Percentiles rank a stretch among this genome's conserved stretches.
phyloP scores from a whole-genome alignment of 192 early-diverging fungal genomes.

The Lobosporangium transversale region DNA sequence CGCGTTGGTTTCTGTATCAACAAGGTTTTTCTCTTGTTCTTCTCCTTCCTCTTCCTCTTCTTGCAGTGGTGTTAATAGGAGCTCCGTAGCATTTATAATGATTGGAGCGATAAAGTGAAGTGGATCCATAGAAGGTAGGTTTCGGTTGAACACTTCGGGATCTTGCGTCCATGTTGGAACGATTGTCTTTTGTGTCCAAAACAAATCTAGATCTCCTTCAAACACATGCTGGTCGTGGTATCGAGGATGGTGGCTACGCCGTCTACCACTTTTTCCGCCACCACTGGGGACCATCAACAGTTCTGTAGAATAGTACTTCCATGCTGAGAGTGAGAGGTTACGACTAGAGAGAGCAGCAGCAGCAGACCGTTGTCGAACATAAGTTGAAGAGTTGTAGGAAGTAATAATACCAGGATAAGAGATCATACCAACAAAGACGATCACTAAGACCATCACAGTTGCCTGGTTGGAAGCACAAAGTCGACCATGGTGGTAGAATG shows the following conservation, averaged over 20 bases:
- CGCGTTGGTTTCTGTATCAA: too few species aligned
- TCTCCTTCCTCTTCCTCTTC: too few species aligned
- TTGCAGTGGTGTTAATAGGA: too few species aligned
- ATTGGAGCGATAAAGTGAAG: conserved; percentile 36
- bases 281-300: too few species aligned
- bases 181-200: conserved; percentile 24
- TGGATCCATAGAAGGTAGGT: conserved; percentile 14
- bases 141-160: conserved; percentile 13
- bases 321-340: conserved; percentile 39
- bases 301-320: background rate
- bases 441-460: conserved; percentile 59
- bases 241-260: too few species aligned
- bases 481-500: conserved; percentile 70
- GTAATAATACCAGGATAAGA: conserved; percentile 61
- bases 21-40: too few species aligned
- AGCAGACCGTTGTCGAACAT: conserved; percentile 21
- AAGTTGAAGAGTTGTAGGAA: conserved; percentile 47
- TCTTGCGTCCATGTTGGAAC: conserved; percentile 46
- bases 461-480: conserved; percentile 73
- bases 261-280: too few species aligned
- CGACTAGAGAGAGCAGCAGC: conserved; percentile 52
- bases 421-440: conserved; percentile 65
- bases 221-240: background rate
- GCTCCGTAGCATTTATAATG: conserved; percentile 38
- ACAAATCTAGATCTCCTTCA: conserved; percentile 19